Evolutionary conservation across 495 filamentous ascomycete genomes (phyloP).

Genomic region (Penicillium silybi): DNA sequence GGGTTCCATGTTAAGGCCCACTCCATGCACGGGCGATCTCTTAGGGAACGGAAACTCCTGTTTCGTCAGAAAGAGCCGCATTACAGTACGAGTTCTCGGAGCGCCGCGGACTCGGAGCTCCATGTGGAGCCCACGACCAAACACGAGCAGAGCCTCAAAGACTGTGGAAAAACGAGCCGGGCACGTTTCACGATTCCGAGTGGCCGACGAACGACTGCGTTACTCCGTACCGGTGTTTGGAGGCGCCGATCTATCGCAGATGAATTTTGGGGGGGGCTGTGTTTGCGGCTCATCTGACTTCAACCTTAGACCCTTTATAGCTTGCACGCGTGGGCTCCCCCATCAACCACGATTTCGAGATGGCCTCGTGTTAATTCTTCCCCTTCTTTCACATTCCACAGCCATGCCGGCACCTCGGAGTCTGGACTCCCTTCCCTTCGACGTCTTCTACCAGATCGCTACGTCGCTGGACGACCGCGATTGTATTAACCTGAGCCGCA

Average conservation of each 20-base stretch:
- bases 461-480: slow-evolving; percentile 41
- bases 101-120: neutral
- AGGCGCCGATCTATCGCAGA: neutral
- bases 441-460: slow-evolving; percentile 58
- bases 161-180: neutral
- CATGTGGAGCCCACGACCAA: neutral
- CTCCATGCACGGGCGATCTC: neutral
- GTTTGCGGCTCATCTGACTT: neutral
- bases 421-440: slow-evolving; percentile 54
- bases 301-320: neutral
- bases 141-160: neutral
- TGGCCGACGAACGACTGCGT: neutral
- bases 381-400: neutral
- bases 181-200: neutral
- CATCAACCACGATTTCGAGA: neutral
- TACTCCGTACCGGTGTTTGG: neutral
- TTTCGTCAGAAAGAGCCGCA: neutral
- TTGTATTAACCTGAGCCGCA: slow-evolving; percentile 41
- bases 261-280: neutral
- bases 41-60: neutral
- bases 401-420: slow-evolving; percentile 22
- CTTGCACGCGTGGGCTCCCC: neutral
- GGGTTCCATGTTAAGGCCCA: neutral
- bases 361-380: neutral
- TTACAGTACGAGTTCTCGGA: neutral